phyloP scores from a whole-genome alignment of 2,329 filamentous ascomycete genomes.

The Elsinoe batatas region DNA sequence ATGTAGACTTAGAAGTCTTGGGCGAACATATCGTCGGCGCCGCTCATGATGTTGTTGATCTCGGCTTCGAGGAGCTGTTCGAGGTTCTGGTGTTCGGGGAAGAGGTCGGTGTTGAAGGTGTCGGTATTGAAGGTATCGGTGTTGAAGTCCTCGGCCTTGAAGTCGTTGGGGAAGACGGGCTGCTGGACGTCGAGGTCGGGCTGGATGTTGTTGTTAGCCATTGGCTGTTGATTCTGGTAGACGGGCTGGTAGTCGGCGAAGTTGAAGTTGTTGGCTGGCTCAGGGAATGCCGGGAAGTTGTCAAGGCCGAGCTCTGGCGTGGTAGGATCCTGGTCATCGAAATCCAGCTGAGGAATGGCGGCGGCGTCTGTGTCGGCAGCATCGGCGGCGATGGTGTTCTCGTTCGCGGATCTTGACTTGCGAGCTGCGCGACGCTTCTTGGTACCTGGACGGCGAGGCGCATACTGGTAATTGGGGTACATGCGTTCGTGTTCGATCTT shows the following conservation, averaged over 20 bases:
- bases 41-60: neutral
- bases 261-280: no score
- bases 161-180: neutral
- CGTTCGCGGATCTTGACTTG: neutral
- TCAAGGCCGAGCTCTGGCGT: no score
- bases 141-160: neutral
- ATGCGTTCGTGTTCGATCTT: slow-evolving; percentile 32
- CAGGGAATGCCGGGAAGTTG: no score
- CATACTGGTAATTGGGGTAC: slow-evolving; percentile 38
- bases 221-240: neutral
- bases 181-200: neutral
- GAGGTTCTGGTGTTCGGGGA: neutral
- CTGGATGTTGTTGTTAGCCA: neutral
- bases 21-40: neutral
- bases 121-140: neutral
- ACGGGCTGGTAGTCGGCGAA: neutral
- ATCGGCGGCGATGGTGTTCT: neutral
- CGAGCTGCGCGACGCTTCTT: slow-evolving; percentile 35
- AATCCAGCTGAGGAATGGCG: no score
- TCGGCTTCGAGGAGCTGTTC: neutral
- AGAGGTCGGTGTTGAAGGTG: neutral
- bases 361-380: neutral
- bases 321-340: no score
- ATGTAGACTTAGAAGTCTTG: neutral
- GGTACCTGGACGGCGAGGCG: slow-evolving; percentile 37